Percentiles rank a stretch among this genome's conserved stretches.
Evolutionary conservation across 805 yeast genomes (phyloP).

Genomic region (Soucietia sequanensis): DNA sequence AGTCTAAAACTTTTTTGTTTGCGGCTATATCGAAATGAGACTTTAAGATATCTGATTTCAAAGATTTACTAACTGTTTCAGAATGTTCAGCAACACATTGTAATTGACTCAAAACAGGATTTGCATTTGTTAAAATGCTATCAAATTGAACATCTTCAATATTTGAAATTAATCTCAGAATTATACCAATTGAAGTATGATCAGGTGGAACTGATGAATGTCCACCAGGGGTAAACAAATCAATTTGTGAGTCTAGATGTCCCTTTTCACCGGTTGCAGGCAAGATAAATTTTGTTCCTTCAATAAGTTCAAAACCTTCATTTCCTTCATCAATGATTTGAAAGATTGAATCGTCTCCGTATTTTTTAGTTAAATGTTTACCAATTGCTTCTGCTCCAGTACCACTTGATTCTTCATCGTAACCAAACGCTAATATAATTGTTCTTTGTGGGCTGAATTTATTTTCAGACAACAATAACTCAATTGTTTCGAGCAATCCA

Average conservation of each 20-base stretch:
- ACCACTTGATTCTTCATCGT: constrained; percentile 77
- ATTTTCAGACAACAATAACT: constrained; percentile 51
- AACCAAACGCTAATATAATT: constrained; percentile 65
- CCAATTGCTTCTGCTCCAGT: constrained; percentile 59
- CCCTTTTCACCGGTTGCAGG: constrained; percentile 50
- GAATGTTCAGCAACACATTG: constrained; percentile 50
- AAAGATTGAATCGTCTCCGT: constrained; percentile 60
- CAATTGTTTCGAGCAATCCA: constrained; percentile 65
- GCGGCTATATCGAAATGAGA: constrained; percentile 36
- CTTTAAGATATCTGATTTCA: constrained; percentile 37
- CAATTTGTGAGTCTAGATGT: constrained; percentile 46
- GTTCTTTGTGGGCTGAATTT: constrained; percentile 58
- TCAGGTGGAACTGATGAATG: constrained; percentile 78
- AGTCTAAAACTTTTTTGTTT: constrained; percentile 34
- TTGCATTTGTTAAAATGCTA: constrained; percentile 37
- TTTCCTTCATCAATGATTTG: constrained; percentile 69
- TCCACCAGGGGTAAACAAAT: constrained; percentile 66
- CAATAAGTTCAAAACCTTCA: constrained; percentile 47
- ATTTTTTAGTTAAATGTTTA: constrained; percentile 45
- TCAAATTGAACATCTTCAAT: constrained; percentile 39
- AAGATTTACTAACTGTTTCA: constrained; percentile 23
- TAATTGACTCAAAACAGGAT: constrained; percentile 44
- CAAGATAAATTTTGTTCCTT: constrained; percentile 57
- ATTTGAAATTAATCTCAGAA: constrained; percentile 38
- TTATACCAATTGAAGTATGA: constrained; percentile 75